A percentile compares a stretch with the other conserved stretches of the same genome.
Evolutionary conservation across 2,329 filamentous ascomycete species (phyloP).

Genomic region (Hymenoscyphus albidus): DNA sequence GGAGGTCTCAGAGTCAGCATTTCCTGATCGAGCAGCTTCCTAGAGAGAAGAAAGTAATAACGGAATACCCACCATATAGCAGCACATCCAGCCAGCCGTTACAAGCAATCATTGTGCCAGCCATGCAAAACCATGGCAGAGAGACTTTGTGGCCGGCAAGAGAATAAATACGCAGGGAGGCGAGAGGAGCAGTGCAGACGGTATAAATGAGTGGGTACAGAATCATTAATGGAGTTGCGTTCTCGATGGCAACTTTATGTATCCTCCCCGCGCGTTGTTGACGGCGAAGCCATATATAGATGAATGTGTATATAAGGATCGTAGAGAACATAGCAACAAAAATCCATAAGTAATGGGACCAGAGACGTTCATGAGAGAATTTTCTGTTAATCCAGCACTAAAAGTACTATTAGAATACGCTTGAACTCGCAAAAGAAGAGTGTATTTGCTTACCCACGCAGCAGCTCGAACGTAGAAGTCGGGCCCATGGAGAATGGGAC

Average conservation of each 20-base stretch:
- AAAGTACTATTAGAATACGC: background rate
- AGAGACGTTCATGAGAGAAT: constrained; percentile 52
- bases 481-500: constrained; percentile 34
- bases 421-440: background rate
- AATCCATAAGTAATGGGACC: constrained; percentile 64
- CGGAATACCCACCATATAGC: constrained; percentile 38
- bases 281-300: constrained; percentile 28
- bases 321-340: constrained; percentile 49
- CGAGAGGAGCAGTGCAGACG: constrained; percentile 63
- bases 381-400: constrained; percentile 61
- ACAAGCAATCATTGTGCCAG: constrained; percentile 54
- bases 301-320: constrained; percentile 44
- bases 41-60: too few relatives aligned
- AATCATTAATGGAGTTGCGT: constrained; percentile 49
- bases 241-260: constrained; percentile 12
- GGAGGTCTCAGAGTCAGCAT: too few relatives aligned
- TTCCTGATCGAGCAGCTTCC: too few relatives aligned
- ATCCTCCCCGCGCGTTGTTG: constrained; percentile 7
- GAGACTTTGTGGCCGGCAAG: constrained; percentile 53
- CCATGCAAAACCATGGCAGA: constrained; percentile 54
- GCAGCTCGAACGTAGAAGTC: constrained; percentile 61
- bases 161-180: constrained; percentile 58
- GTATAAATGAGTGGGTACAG: constrained; percentile 68
- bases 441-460: constrained; percentile 50
- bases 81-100: constrained; percentile 54